Base-by-base conservation (phyloP, 2,329 filamentous ascomycete genomes). In the Gliomastix tumulicola region DNA sequence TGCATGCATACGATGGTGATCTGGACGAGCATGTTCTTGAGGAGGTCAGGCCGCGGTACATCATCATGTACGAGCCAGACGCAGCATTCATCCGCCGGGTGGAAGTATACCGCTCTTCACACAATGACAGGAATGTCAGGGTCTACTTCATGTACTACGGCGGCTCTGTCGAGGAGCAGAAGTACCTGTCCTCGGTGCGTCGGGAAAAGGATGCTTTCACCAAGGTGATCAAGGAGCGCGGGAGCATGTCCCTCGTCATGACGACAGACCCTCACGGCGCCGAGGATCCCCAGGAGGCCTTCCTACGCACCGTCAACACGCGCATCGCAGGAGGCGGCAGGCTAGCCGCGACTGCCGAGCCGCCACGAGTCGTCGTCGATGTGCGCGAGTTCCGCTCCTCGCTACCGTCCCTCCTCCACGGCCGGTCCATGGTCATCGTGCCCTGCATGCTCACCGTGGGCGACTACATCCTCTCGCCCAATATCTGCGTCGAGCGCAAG, bases 21-120 rank as follows among this genome's bases (percentile, higher is more conserved):
- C 84, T 90, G 66, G 92, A 98, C 56, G 92, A 97, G 55, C 87
- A 94, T 56, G 74, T 97, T n/a, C 74, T 98, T 2, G 90, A 98
- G 56, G 92, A 98, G 60, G 73, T 92, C 40, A 88, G 86, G 52
- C 92, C 92, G 22, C 81, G 86, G 41, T 96, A 96, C 59, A 88
- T 98, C 41, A 84, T 98, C 63, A 97, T 98, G 92, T 98, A 96
- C 59, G 92, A 97, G 56, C 90, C 92, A 2, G 88, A 97, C 46
- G 80, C 90, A 4, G 82, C 90, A 4, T 98, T 98, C 57, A 95
- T 97, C 51, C 80, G 92, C 12, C 75, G 90, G 25, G 84, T 98
- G 16, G 92, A 98, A 56, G 89, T 97, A 3, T 98, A 97, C 61
- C 81, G 92, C 27, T 95, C 88, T 36, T 96, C 89, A 9, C 92